Evolutionary conservation across 108 stramenopile species (phyloP), one percentile per base, ranked within the genome.

Genomic region (Fragilariopsis cylindrus): DNA sequence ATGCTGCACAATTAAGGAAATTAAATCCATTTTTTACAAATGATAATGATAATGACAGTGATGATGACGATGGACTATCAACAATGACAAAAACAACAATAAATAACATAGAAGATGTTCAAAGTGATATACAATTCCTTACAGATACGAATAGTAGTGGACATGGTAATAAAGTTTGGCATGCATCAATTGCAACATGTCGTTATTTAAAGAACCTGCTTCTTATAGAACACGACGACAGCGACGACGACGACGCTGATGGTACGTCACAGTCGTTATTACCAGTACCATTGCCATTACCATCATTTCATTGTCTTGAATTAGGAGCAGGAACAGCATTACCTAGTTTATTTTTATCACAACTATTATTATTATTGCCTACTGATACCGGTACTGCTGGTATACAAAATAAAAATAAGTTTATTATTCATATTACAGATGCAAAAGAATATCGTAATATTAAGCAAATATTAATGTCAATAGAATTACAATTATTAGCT

Each of bases 81-180:
- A 53, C 69, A 7, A 48, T 19, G 12, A 50, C 46, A 4, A 68
- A 41, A 4, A 30, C 18, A 40, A 68, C 67, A 0, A 8, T 68
- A 7, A 50, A 21, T 11, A 44, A 30, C 1, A 40, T 76, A 2
- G 21, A 64, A 8, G 76, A 53, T 18, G 56, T 60, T 2, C 0
- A 8, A 21, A 19, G 52, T 3, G 4, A 16, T 4, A 11, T 63
- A 2, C 43, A n/a, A 8, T 76, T 68, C 63, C 30, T 30, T 0
- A 46, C 48, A 0, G 76, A 76, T 44, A 39, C 13, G 3, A 60
- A 65, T 6, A 76, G 76, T 48, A 41, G 44, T 12, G 76, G 76
- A 7, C 76, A 76, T 62, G 76, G 76, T 4, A 70, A 76, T 60
- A 68, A 56, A 3, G 76, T 76, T 42, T 76, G 76, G 76, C 76